Evolutionary conservation across 2,329 filamentous ascomycete species (phyloP).

Genomic region (Tetracladium maxilliforme): DNA sequence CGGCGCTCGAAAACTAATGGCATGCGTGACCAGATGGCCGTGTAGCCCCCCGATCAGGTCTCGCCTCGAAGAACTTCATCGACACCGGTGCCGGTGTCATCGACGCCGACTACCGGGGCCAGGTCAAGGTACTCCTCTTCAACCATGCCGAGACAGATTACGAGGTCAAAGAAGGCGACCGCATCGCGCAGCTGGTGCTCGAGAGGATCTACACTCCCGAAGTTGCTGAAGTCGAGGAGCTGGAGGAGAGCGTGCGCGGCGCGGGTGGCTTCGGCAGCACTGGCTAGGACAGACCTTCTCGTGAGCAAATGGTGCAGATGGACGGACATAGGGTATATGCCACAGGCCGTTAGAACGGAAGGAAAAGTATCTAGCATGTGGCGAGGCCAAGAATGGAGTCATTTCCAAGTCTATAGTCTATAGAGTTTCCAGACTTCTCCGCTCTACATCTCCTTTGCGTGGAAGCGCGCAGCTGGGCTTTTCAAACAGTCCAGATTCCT

Average conservation of each 20-base stretch:
- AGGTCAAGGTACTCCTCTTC: slow-evolving; percentile 88
- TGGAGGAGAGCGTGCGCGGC: slow-evolving; percentile 82
- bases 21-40: slow-evolving; percentile 51
- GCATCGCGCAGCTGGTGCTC: slow-evolving; percentile 83
- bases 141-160: slow-evolving; percentile 82
- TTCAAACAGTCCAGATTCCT: slow-evolving; percentile 57
- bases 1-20: slow-evolving; percentile 1
- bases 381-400: too few relatives aligned
- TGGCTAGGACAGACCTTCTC: too few relatives aligned
- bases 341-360: neutral
- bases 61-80: slow-evolving; percentile 89
- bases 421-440: too few relatives aligned
- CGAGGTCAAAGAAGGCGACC: slow-evolving; percentile 68
- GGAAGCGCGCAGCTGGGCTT: slow-evolving; percentile 49
- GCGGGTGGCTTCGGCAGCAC: slow-evolving; percentile 89
- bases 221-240: slow-evolving; percentile 72
- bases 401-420: too few relatives aligned
- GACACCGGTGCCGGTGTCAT: slow-evolving; percentile 94
- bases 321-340: slow-evolving; percentile 1
- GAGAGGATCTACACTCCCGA: slow-evolving; percentile 92
- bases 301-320: neutral
- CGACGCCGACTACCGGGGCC: slow-evolving; percentile 91
- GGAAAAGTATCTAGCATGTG: neutral
- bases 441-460: slow-evolving; percentile 33
- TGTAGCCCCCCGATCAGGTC: slow-evolving; percentile 78